Base-by-base conservation (phyloP, 805 yeast species). In the Sungouiozyma ichnusensis region DNA sequence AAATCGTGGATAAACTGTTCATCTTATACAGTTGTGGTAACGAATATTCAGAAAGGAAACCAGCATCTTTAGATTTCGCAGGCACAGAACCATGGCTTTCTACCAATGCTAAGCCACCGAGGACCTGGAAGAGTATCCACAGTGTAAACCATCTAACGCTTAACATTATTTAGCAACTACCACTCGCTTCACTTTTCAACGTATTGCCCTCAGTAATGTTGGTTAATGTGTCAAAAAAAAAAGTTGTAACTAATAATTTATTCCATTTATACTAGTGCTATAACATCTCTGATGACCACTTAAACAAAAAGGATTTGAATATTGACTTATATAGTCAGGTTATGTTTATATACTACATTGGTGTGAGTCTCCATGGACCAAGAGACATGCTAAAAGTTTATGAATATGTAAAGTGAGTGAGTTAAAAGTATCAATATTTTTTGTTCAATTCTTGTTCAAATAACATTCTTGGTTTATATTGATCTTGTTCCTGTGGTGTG, bases 1-100 rank as follows among this genome's bases (percentile, higher is more conserved):
- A 77, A 33, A 29, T 34, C 2, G 42, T 20, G 13, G 51, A 51
- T 8, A 49, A 37, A 3, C 17, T 16, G 6, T 20, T 37, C 20
- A 62, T 41, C 17, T 54, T 50, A 14, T 66, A 53, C 37, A 70
- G 48, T 48, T 68, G 68, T 4, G 72, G 70, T 20, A 70, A 51
- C 1, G 73, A 46, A 13, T 15, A 41, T 2, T 36, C 36, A 4
- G 20, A 18, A 14, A 39, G 24, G 14, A 38, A 24, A 14, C 34
- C 20, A 9, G 16, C 33, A 3, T 16, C 35, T 31, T 33, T 36
- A n/a, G 38, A 17, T 8, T 11, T 19, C 32, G 35, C n/a, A 3
- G 27, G 3, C 13, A 3, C 31, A n/a, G 41, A 20, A 15, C 20
- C 13, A 5, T 20, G 19, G n/a, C 27, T 31, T 9, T 19, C 33